phyloP scores from a whole-genome alignment of 768 basidiomycete species.

The Russula emetica region DNA sequence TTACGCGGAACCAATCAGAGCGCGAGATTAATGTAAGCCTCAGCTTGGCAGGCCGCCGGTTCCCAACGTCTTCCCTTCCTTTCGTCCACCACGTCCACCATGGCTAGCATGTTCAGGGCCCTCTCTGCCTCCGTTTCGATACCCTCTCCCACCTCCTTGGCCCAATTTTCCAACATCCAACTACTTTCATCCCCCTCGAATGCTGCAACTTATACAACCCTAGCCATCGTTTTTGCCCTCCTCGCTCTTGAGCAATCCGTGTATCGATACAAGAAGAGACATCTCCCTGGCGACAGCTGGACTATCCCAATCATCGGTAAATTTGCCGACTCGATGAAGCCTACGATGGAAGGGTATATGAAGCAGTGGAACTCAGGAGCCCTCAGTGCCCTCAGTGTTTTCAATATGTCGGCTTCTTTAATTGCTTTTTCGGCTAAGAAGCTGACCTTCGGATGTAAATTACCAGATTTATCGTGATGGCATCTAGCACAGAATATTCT shows the following conservation, averaged over 20 bases:
- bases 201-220: constrained; percentile 50
- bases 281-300: constrained; percentile 85
- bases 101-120: constrained; percentile 36
- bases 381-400: constrained; percentile 87
- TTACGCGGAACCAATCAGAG: constrained; percentile 13
- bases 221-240: constrained; percentile 64
- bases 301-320: constrained; percentile 98
- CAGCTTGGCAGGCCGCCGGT: neutral
- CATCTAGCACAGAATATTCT: constrained; percentile 86
- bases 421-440: constrained; percentile 12
- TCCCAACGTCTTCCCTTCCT: neutral
- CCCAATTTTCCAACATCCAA: constrained; percentile 45
- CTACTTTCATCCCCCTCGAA: constrained; percentile 39
- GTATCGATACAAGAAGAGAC: constrained; percentile 84
- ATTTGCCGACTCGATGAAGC: constrained; percentile 87
- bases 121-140: constrained; percentile 36
- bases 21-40: neutral
- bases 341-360: constrained; percentile 89
- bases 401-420: constrained; percentile 72
- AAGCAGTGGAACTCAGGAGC: constrained; percentile 88
- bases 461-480: constrained; percentile 98
- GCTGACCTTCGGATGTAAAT: neutral
- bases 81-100: constrained; percentile 24
- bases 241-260: constrained; percentile 83
- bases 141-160: constrained; percentile 44